Evolutionary conservation across 441 rosid species (phyloP).

Genomic region (Brassica balearica): DNA sequence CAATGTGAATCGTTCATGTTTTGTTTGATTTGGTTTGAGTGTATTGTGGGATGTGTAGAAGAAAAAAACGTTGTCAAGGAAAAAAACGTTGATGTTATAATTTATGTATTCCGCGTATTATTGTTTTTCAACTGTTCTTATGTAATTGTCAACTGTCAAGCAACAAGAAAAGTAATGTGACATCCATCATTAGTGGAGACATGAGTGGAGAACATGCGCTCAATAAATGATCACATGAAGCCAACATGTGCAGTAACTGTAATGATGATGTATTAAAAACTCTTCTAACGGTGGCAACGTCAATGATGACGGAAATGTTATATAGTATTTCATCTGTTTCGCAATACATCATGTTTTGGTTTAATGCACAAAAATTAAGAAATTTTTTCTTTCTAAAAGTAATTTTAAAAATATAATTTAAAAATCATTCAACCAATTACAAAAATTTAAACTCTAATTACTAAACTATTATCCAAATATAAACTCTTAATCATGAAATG

Average conservation of each 20-base stretch:
- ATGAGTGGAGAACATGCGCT: conserved; percentile 21
- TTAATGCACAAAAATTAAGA: too few species aligned
- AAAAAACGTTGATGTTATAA: conserved; percentile 20
- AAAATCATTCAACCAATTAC: too few species aligned
- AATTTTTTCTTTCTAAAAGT: too few species aligned
- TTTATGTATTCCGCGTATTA: conserved; percentile 20
- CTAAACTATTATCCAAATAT: too few species aligned
- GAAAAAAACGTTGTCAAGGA: conserved; percentile 27
- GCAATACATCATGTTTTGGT: too few species aligned
- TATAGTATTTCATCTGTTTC: too few species aligned
- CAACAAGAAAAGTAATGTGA: conserved; percentile 16
- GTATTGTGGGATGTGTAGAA: conserved; percentile 34
- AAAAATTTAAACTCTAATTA: too few species aligned
- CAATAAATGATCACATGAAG: conserved; percentile 33
- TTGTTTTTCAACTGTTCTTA: conserved; percentile 13
- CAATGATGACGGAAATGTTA: not conserved
- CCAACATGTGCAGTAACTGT: conserved; percentile 6
- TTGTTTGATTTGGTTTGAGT: conserved; percentile 33
- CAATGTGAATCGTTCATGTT: conserved; percentile 17
- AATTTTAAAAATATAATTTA: too few species aligned
- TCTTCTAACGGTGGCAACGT: not conserved
- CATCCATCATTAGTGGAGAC: conserved; percentile 1
- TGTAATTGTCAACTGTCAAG: conserved; percentile 21
- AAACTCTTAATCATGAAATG: too few species aligned
- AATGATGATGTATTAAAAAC: conserved; percentile 12